Conservation (phyloP, 2,329 filamentous ascomycete species). For the Mollisiaceae sp. region DNA sequence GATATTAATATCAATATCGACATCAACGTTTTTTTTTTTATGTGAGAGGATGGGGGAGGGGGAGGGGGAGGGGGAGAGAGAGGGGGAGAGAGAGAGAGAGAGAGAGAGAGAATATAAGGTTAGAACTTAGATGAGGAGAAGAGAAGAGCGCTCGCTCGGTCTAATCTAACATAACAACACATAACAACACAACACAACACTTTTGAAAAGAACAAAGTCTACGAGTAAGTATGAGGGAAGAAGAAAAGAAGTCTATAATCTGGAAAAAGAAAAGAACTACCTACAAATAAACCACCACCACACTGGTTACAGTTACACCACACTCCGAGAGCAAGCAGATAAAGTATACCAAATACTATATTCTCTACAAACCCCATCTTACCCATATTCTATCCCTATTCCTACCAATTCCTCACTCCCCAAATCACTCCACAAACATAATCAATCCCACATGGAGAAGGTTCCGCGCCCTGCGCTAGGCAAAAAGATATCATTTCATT, state of each 20-base stretch:
- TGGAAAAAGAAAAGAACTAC: not conserved
- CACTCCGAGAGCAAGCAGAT: not conserved
- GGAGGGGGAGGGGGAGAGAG: no score
- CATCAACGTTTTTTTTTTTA: no score
- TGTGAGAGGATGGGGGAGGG: no score
- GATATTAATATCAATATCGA: not conserved
- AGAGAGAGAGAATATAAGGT: no score
- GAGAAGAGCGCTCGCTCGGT: no score
- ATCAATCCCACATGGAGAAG: not conserved
- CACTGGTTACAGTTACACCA: conserved; percentile 1
- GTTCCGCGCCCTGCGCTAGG: conserved; percentile 14
- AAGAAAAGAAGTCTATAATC: conserved; percentile 8
- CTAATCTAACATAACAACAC: no score
- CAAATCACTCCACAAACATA: not conserved
- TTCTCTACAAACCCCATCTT: not conserved
- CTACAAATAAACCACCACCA: conserved; percentile 2
- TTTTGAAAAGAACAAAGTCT: no score
- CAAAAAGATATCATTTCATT: not conserved
- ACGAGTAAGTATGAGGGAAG: not conserved
- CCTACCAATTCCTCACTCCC: not conserved
- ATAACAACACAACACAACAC: no score
- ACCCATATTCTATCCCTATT: not conserved
- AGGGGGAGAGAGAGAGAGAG: no score
- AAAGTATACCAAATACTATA: conserved; percentile 5
- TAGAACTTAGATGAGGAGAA: no score